Evolutionary conservation across 805 yeast species (phyloP), one percentile per base, ranked within the genome.

Genomic region (Myxozyma sirexii): DNA sequence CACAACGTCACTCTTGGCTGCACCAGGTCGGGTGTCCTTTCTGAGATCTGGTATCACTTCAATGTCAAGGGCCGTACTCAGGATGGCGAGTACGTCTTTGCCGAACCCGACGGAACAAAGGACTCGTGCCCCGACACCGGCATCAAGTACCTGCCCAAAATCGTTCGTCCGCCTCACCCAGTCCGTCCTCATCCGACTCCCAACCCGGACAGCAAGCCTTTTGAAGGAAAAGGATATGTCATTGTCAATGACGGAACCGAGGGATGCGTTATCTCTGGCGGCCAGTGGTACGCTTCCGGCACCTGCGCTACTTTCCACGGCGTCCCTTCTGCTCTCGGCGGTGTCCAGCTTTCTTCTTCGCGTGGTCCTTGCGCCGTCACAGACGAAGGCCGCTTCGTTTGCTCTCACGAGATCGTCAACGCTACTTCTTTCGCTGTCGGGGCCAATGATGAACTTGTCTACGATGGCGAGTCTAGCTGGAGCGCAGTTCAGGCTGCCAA

Each of bases 241-340:
- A 79, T 76, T 54, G 74, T 84, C 13, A 70, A 79, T 19, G 81
- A 75, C 43, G 81, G 85, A 59, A 64, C 73, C 3, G 47, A 62
- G 42, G 97, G 96, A 8, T 90, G 97, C 74, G 75, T 93, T 59
- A 93, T 92, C 69, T 83, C 88, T 61, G 88, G 83, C 69, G 99
- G 99, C 3, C 81, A 84, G 65, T 92, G 96, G 94, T 89, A 86
- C 74, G 71, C 80, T 3, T 71, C 75, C 42, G 97, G 97, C 0
- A 83, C 94, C 0, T 93, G 97, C 73, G 98, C 97, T 3, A 84
- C 87, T 4, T 92, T 79, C 74, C 79, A 79, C 26, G 69, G 73
- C 33, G 82, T 87, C 33, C 27, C 39, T 26, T 49, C 59, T n/a
- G 45, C 37, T 45, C 38, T 46, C 29, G 59, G 57, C 41, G 64